Conservation (phyloP, 805 yeast genomes). For the Ogataea nitratoaversa region DNA sequence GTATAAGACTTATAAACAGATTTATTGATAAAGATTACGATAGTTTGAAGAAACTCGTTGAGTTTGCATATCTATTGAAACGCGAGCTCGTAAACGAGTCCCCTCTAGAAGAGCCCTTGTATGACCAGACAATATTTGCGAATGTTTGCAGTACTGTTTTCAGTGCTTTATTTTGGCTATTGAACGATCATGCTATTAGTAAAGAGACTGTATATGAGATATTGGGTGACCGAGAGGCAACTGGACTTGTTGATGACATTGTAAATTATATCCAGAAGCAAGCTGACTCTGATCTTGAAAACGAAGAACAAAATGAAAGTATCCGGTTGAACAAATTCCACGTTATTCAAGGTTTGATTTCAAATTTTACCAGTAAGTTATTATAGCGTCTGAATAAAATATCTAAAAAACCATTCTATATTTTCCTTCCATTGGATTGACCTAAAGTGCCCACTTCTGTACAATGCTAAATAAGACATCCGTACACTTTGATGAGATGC, state of each 20-base stretch:
- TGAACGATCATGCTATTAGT: slow-evolving; percentile 5
- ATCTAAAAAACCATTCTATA: too few relatives aligned
- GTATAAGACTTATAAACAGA: slow-evolving; percentile 18
- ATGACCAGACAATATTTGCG: not conserved
- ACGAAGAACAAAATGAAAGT: too few relatives aligned
- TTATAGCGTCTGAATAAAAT: too few relatives aligned
- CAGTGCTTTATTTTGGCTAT: slow-evolving; percentile 7
- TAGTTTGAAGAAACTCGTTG: slow-evolving; percentile 7
- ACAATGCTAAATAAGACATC: too few relatives aligned
- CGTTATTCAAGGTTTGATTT: too few relatives aligned
- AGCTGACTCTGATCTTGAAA: not conserved
- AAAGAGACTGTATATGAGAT: not conserved
- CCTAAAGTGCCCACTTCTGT: too few relatives aligned
- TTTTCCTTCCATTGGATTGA: too few relatives aligned
- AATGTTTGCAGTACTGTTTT: not conserved
- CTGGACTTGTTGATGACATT: not conserved
- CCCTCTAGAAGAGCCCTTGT: slow-evolving; percentile 1
- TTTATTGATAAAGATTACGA: slow-evolving; percentile 13
- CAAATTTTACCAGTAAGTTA: too few relatives aligned
- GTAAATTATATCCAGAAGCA: not conserved
- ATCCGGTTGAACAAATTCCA: too few relatives aligned
- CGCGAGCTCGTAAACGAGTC: too few relatives aligned
- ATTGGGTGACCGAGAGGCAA: not conserved
- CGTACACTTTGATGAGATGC: too few relatives aligned
- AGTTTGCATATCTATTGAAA: slow-evolving; percentile 2